Conservation (phyloP, 345 rosid genomes). For the Aurinia saxatilis region DNA sequence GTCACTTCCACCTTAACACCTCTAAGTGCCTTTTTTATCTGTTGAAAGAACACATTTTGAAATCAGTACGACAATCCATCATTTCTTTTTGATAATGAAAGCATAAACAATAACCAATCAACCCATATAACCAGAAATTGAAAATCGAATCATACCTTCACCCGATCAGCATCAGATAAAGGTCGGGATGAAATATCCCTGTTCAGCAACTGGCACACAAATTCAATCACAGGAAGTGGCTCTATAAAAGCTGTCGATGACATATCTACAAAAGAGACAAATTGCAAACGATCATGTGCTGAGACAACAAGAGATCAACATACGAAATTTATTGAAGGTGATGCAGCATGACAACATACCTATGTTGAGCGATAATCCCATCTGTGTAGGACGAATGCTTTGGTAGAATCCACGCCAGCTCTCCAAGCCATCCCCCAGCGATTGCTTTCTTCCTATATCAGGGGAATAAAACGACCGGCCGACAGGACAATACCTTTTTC, state of each 20-base stretch:
- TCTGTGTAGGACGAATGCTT: conserved; percentile 95
- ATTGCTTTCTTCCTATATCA: conserved; percentile 65
- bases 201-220: conserved; percentile 58
- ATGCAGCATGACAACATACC: conserved; percentile 33
- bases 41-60: conserved; percentile 5
- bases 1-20: conserved; percentile 93
- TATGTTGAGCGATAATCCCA: conserved; percentile 84
- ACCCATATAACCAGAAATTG: not conserved
- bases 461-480: conserved; percentile 93
- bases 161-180: conserved; percentile 85
- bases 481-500: conserved; percentile 69
- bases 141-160: conserved; percentile 47
- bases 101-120: not conserved
- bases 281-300: not conserved
- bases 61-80: not conserved
- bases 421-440: conserved; percentile 90
- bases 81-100: not conserved
- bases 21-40: conserved; percentile 92
- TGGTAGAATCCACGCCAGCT: conserved; percentile 99
- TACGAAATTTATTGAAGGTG: not conserved
- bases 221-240: conserved; percentile 71
- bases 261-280: conserved; percentile 55
- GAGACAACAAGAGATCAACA: not conserved
- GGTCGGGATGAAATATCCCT: conserved; percentile 72
- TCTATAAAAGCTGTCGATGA: conserved; percentile 96